Base-by-base conservation (phyloP, 768 basidiomycete genomes). In the Fomitopsis pulvina region DNA sequence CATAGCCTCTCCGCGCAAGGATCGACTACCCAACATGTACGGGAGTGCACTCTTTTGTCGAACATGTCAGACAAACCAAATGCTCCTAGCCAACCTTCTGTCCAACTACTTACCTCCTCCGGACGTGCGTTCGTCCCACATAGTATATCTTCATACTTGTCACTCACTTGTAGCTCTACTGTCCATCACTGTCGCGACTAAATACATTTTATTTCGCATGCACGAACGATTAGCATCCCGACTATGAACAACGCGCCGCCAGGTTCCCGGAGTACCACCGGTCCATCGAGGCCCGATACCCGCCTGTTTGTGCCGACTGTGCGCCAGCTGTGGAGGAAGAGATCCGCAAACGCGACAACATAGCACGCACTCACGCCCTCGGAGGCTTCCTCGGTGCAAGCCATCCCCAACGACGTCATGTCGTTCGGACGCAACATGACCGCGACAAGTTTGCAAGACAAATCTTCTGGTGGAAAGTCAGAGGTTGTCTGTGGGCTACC, bases 1-100 rank as follows among this genome's bases (percentile, higher is more conserved):
- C 0, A 20, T 53, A 90, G 87, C 79, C 5, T 85, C 83, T 18
- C 81, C 78, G 3, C 79, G 78, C 58, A 86, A 79, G 59, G 79
- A 87, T 62, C 77, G 79, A 21, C 66, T 92, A 22, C 87, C 83
- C 1, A 77, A 79, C 20, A 63, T 72, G 48, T 85, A 84, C 51
- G 57, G 76, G 38, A 73, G 71, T 24, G 72, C 77, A 1, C 77
- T 79, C 7, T 94, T 95, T 69, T 97, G 93, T 67, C 83, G 86
- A 57, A 80, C 80, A 6, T 96, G 94, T 64, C 83, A 86, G 58
- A 88, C 90, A n/a, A 97, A 97, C 66, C 93, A 96, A 61, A 85
- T 82, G 71, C 76, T 97, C 32, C 71, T 92, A 47, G 71, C 88
- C 53, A 90, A 92, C 65, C 78, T 97, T 48, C 70, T 97, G 27